Base-by-base conservation (phyloP, 2,329 filamentous ascomycete species). In the Pestalotiopsis sp. region DNA sequence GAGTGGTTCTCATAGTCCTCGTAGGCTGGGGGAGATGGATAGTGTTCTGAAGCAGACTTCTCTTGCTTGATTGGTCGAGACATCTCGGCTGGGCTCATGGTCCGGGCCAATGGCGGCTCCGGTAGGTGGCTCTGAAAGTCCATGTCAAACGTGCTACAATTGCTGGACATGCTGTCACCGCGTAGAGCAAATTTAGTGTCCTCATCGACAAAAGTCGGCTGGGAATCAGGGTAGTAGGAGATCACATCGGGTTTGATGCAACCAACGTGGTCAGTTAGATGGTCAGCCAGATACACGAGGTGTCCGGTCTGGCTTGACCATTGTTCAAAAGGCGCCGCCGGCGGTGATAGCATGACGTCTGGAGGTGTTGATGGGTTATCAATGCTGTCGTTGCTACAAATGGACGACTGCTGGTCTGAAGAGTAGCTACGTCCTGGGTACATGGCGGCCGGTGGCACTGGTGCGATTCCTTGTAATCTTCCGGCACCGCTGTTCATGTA, bases 281-380 rank as follows among this genome's bases (percentile, higher is more conserved):
- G 72, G 59, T 76, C 75, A 9, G 73, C 75, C 62, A 78, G 76
- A 64, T 77, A 73, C 38, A 75, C 73, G 23, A 76, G 67, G 20
- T 80, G 76, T 25, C 72, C 71, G 4, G 17, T 20, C 56, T 70
- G 70, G 3, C 73, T 70, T 56, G 69, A 71, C 67, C 72, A 77
- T 17, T 71, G 70, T 1, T 80, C 79, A 49, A 73, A 70, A 1
- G 76, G 73, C 17, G 67, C 57, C 5, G 74, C 68, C 57, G 72
- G 79, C 1, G 78, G 78, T n/a, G 79, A 75, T 60, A 78, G 61
- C 27, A 72, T 66, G 38, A 76, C 73, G 58, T 82, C 82, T 13
- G 77, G 75, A 2, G 82, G 81, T 2, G 83, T 83, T 36, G 76
- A 74, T 11, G 81, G 82, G 63, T 75, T 70, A 66, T 77, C 75